Evolutionary conservation across 1,139 yeast species (phyloP).

Genomic region (Geotrichum cucujoidarum): DNA sequence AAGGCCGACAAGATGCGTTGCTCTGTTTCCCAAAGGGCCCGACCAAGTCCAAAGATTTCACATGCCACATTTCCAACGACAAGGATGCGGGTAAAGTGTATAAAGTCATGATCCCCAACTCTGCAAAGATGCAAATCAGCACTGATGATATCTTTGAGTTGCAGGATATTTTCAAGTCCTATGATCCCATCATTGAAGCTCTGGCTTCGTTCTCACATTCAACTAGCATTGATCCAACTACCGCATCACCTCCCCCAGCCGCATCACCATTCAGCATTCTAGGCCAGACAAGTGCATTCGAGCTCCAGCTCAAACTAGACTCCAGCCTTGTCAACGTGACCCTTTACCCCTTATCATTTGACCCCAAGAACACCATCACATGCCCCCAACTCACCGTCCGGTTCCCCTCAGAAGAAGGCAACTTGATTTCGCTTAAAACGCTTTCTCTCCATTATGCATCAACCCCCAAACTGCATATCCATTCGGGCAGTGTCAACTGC

Average conservation of each 20-base stretch:
- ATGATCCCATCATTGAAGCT: conserved; percentile 6
- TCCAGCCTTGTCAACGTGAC: conserved; percentile 18
- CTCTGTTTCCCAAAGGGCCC: conserved; percentile 3
- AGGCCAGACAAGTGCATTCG: conserved; percentile 24
- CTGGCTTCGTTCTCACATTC: conserved; percentile 1
- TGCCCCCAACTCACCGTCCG: conserved; percentile 10
- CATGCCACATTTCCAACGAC: conserved; percentile 4
- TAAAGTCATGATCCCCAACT: conserved; percentile 25
- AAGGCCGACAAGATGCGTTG: background rate
- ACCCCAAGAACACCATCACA: conserved; percentile 5
- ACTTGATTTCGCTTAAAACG: conserved; percentile 5
- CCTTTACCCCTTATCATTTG: conserved; percentile 26
- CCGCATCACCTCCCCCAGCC: background rate
- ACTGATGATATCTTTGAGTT: conserved; percentile 21
- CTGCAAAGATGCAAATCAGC: conserved; percentile 19
- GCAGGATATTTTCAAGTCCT: conserved; percentile 8
- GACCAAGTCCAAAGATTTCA: conserved; percentile 8
- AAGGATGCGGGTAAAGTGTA: background rate
- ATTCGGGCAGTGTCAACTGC: conserved; percentile 9
- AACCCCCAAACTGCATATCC: conserved; percentile 5
- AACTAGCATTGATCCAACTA: background rate
- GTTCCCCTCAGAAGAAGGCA: conserved; percentile 2
- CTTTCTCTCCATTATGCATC: conserved; percentile 6
- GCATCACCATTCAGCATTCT: conserved; percentile 3
- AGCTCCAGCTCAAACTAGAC: conserved; percentile 19